Percentiles rank a stretch among this genome's conserved stretches.
Conservation (phyloP, 805 yeast genomes). For the Metschnikowia bowlesiae region DNA sequence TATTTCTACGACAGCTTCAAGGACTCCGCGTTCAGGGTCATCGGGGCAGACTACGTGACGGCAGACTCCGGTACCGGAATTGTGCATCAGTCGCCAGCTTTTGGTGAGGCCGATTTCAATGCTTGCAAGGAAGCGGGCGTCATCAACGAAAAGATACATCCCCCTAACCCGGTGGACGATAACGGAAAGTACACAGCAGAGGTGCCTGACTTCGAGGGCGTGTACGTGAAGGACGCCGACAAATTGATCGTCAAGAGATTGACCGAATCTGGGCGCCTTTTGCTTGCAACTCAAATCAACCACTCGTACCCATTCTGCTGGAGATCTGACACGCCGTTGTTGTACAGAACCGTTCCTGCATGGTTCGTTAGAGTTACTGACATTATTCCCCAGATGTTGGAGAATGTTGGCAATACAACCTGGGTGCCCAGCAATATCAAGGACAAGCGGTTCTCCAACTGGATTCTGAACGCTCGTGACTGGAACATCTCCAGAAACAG, state of each 20-base stretch:
- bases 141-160: conserved; percentile 58
- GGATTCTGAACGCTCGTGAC: conserved; percentile 98
- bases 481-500: conserved; percentile 98
- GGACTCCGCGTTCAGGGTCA: conserved; percentile 78
- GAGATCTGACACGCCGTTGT: conserved; percentile 98
- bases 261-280: conserved; percentile 69
- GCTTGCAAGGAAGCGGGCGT: conserved; percentile 75
- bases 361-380: conserved; percentile 95
- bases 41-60: conserved; percentile 79
- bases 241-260: conserved; percentile 80
- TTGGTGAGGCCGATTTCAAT: conserved; percentile 97
- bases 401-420: conserved; percentile 75
- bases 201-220: conserved; percentile 72
- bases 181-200: conserved; percentile 76
- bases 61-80: conserved; percentile 98
- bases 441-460: conserved; percentile 93
- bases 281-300: conserved; percentile 76
- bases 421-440: conserved; percentile 94
- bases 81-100: conserved; percentile 97
- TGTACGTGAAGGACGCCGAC: conserved; percentile 95
- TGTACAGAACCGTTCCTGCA: conserved; percentile 95
- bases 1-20: conserved; percentile 73
- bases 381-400: conserved; percentile 83
- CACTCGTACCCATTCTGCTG: conserved; percentile 99
- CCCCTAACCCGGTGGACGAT: conserved; percentile 96